phyloP scores from a whole-genome alignment of 345 rosid species.

The Arabidopsis arenosa region DNA sequence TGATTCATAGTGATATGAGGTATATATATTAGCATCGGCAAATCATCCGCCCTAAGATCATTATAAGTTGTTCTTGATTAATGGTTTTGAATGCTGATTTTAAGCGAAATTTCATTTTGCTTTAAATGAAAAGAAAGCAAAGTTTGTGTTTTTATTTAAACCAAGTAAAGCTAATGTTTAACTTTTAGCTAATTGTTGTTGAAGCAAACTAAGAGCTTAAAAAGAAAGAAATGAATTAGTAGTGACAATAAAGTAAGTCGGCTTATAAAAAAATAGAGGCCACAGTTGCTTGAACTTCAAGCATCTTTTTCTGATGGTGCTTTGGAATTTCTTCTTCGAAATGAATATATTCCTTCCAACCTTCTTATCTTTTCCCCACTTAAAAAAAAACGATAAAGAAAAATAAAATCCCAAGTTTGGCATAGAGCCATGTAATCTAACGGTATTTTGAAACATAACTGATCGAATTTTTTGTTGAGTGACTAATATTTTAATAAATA shows the following conservation, averaged over 20 bases:
- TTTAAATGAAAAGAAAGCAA: conserved; percentile 12
- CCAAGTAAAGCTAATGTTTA: conserved; percentile 61
- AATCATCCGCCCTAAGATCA: conserved; percentile 13
- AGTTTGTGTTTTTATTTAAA: not conserved
- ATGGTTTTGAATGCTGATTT: not conserved
- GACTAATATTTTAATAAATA: not conserved
- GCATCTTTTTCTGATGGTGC: conserved; percentile 75
- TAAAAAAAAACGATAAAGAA: not conserved
- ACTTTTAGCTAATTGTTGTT: conserved; percentile 58
- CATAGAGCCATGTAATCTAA: conserved; percentile 27
- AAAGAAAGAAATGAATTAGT: conserved; percentile 15
- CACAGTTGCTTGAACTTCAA: conserved; percentile 86
- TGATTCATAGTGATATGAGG: not conserved
- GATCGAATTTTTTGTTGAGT: not conserved
- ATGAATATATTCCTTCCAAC: conserved; percentile 79
- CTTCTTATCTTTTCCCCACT: conserved; percentile 43
- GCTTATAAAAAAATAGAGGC: conserved; percentile 55
- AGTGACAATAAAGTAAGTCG: conserved; percentile 50
- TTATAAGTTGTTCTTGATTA: not conserved
- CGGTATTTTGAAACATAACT: conserved; percentile 11
- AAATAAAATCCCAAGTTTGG: conserved; percentile 30
- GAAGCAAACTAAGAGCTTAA: conserved; percentile 40
- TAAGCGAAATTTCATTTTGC: not conserved
- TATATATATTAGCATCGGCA: not conserved
- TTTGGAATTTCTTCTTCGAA: conserved; percentile 63